Percentiles rank a stretch among this genome's conserved stretches.
phyloP scores from a whole-genome alignment of 768 basidiomycete species.

The Mycena metata region DNA sequence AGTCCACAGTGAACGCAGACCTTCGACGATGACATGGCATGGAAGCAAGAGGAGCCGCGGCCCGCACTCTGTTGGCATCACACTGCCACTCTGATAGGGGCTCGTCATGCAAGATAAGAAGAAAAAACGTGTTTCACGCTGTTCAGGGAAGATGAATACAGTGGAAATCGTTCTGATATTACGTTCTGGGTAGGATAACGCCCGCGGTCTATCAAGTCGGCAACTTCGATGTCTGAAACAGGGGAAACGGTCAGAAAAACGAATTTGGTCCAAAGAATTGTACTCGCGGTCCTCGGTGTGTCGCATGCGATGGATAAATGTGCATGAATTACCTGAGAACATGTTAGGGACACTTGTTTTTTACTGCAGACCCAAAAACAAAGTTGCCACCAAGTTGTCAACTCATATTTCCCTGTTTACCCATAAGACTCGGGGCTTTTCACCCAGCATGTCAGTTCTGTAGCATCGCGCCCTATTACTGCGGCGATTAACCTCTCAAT shows the following conservation, averaged over 20 bases:
- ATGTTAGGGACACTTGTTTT: background rate
- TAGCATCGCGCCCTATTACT: background rate
- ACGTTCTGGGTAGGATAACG: too few species aligned
- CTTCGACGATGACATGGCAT: too few species aligned
- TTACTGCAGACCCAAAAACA: conserved; percentile 69
- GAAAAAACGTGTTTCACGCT: too few species aligned
- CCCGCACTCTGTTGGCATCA: too few species aligned
- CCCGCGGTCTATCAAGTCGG: conserved; percentile 62
- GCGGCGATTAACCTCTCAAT: background rate
- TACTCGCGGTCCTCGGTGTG: conserved; percentile 72
- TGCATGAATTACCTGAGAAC: conserved; percentile 56
- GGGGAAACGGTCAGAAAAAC: background rate
- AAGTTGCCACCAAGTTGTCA: conserved; percentile 77
- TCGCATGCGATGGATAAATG: conserved; percentile 69
- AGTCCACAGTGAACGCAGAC: too few species aligned
- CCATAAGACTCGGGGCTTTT: conserved; percentile 60
- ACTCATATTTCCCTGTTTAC: conserved; percentile 78
- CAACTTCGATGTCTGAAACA: conserved; percentile 60
- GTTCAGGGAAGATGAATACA: too few species aligned
- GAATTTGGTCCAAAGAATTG: conserved; percentile 38
- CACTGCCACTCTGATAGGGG: too few species aligned
- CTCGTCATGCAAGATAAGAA: too few species aligned
- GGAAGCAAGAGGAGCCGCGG: too few species aligned
- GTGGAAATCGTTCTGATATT: too few species aligned
- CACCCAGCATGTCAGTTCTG: conserved; percentile 40